A percentile compares a stretch with the other conserved stretches of the same genome.
Evolutionary conservation across 495 filamentous ascomycete genomes (phyloP).

Genomic region (Daldinia childiae): DNA sequence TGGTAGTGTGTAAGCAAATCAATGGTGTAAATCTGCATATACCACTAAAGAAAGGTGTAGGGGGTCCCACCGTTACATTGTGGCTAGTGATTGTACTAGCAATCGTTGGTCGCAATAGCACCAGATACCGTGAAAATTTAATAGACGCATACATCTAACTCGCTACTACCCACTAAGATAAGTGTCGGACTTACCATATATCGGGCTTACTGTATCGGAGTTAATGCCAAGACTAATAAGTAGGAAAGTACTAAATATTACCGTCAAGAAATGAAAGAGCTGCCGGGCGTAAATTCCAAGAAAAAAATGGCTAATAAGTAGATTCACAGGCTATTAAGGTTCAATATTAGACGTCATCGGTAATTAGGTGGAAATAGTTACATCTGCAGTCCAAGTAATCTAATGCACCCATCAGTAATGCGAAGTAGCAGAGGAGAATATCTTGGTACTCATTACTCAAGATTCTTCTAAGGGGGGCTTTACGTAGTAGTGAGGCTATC

Average conservation of each 20-base stretch:
- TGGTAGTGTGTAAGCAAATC: not conserved
- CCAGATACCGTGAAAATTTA: not conserved
- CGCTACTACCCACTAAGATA: not conserved
- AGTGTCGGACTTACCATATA: not conserved
- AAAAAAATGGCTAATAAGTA: not conserved
- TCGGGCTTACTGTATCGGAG: slow-evolving; percentile 1
- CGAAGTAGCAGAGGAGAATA: not conserved
- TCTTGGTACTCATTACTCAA: not conserved
- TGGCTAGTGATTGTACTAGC: not conserved
- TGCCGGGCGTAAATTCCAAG: not conserved
- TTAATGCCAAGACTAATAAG: not conserved
- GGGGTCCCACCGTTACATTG: not conserved
- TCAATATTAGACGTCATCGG: not conserved
- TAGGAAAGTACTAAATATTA: not conserved
- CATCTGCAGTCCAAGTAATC: not conserved
- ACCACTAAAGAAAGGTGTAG: not conserved
- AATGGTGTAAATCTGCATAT: not conserved
- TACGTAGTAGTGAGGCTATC: not conserved
- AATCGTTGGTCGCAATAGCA: not conserved
- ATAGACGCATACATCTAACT: not conserved
- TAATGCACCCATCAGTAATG: not conserved
- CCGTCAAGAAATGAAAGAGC: not conserved
- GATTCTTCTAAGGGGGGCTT: not conserved
- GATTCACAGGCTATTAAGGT: slow-evolving; percentile 1
- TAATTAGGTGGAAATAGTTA: not conserved